Conservation (phyloP, 148 eudicot species). For the Rhododendron molle region DNA sequence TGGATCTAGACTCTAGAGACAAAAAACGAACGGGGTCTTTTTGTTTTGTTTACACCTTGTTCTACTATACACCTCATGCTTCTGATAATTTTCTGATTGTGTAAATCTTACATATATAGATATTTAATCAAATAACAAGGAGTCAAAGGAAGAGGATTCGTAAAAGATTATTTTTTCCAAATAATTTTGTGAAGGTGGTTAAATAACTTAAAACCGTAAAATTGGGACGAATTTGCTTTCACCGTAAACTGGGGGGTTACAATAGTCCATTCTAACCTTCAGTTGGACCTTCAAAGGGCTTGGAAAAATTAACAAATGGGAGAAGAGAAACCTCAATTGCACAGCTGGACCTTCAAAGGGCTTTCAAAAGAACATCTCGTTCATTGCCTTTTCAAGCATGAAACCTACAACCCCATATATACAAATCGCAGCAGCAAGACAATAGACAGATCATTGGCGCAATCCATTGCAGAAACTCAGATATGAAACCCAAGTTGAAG, state of each 20-base stretch:
- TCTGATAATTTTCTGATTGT: too few relatives aligned
- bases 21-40: too few relatives aligned
- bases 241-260: neutral
- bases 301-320: neutral
- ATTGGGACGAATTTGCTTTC: neutral
- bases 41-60: too few relatives aligned
- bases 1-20: too few relatives aligned
- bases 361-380: neutral
- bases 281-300: neutral
- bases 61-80: too few relatives aligned
- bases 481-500: neutral
- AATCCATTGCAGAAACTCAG: neutral
- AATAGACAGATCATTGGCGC: neutral
- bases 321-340: neutral
- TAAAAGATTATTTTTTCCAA: neutral
- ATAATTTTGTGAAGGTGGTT: neutral
- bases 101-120: too few relatives aligned
- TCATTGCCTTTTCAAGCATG: neutral
- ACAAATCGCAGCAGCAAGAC: neutral
- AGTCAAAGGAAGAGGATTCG: neutral
- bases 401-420: neutral
- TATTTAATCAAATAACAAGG: neutral
- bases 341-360: neutral
- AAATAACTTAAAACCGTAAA: neutral
- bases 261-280: neutral